A percentile compares a stretch with the other conserved stretches of the same genome.
Conservation (phyloP, 331 rosid genomes). For the Pyracantha coccinea region DNA sequence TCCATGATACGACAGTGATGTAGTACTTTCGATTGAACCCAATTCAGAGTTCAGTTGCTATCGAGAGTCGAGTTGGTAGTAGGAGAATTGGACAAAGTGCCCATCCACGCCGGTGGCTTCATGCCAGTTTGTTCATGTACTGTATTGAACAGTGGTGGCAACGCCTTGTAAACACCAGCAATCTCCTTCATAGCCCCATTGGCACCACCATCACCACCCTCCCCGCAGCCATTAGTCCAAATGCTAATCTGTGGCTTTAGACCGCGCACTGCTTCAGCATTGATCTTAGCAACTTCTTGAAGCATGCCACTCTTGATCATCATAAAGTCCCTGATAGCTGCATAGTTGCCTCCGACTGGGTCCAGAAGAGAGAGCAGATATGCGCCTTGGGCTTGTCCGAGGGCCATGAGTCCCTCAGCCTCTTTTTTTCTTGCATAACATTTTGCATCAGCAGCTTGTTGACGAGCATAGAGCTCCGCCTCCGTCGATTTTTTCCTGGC, state of each 20-base stretch:
- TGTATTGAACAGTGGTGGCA: conserved; percentile 47
- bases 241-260: conserved; percentile 58
- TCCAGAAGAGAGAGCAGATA: conserved; percentile 31
- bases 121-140: conserved; percentile 63
- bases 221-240: conserved; percentile 38
- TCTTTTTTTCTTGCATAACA: conserved; percentile 41
- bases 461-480: conserved; percentile 20
- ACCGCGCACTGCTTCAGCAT: conserved; percentile 40
- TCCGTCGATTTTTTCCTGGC: conserved; percentile 23
- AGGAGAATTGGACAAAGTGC: conserved; percentile 16
- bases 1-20: too few species aligned
- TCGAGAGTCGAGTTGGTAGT: not conserved
- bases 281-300: conserved; percentile 48
- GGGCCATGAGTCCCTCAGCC: conserved; percentile 38
- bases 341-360: conserved; percentile 36
- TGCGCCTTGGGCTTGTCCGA: conserved; percentile 39
- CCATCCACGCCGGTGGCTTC: conserved; percentile 64
- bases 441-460: conserved; percentile 52
- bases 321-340: conserved; percentile 37
- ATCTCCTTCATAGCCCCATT: conserved; percentile 35
- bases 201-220: not conserved
- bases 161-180: conserved; percentile 44
- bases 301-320: conserved; percentile 43
- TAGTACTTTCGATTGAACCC: too few species aligned
- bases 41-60: not conserved